These are phyloP conservation scores for Hypoxylon sp. DNA, from an alignment of 2,329 filamentous ascomycete species.

Conservation along the genomic window DNA sequence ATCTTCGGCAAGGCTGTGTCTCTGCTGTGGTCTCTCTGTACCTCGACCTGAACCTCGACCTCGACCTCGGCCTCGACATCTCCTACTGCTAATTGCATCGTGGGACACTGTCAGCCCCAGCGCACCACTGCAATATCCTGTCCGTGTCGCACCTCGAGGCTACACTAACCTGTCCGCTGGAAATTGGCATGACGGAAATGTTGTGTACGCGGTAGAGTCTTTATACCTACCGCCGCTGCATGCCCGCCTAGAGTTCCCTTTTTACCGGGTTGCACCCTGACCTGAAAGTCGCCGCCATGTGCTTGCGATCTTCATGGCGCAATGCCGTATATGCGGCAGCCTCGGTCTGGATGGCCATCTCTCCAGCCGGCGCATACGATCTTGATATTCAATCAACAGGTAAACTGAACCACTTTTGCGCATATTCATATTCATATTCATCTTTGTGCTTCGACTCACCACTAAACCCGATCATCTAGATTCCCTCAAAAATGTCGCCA, in stretches of 20 bases:
- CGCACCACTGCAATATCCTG: constrained; percentile 6
- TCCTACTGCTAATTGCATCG: constrained; percentile 15
- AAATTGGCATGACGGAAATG: constrained; percentile 23
- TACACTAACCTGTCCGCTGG: constrained; percentile 8
- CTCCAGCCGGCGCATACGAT: constrained; percentile 36
- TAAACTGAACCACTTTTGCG: constrained; percentile 15
- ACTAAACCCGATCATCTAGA: constrained; percentile 48
- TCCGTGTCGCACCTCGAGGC: constrained; percentile 9
- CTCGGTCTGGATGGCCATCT: constrained; percentile 28
- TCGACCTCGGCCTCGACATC: too few relatives aligned
- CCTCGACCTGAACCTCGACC: too few relatives aligned
- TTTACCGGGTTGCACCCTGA: constrained; percentile 17
- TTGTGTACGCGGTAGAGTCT: constrained; percentile 13
- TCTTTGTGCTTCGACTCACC: constrained; percentile 11
- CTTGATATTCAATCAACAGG: constrained; percentile 41
- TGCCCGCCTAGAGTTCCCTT: constrained; percentile 14
- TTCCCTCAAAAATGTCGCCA: constrained; percentile 58
- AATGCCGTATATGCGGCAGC: constrained; percentile 30
- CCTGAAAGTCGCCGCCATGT: constrained; percentile 34
- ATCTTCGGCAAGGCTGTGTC: constrained; percentile 7
- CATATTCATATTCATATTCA: not conserved
- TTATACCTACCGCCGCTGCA: constrained; percentile 10
- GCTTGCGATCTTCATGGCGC: constrained; percentile 33
- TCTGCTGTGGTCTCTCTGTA: not conserved
- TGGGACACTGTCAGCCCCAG: constrained; percentile 1